Percentiles rank a stretch among this genome's conserved stretches.
Conservation (phyloP, 2,329 filamentous ascomycete genomes). For the Aspergillus sp. region DNA sequence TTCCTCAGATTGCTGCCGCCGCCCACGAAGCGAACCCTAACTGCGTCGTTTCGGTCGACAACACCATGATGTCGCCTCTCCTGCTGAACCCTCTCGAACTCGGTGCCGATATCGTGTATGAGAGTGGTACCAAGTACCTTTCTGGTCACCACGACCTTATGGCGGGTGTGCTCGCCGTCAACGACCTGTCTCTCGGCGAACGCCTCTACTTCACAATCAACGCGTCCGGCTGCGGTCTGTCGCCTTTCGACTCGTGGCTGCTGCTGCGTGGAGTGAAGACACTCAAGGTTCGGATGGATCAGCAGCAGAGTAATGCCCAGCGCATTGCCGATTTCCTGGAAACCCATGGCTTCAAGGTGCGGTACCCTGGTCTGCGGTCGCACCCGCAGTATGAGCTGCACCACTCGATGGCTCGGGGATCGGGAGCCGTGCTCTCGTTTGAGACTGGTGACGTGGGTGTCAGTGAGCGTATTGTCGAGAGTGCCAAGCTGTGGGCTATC, state of each 20-base stretch:
- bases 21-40: conserved; percentile 76
- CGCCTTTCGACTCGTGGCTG: conserved; percentile 94
- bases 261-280: conserved; percentile 96
- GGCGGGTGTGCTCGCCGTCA: conserved; percentile 94
- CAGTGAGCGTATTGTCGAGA: conserved; percentile 92
- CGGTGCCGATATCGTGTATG: conserved; percentile 94
- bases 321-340: conserved; percentile 91
- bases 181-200: conserved; percentile 77
- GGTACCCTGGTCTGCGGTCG: conserved; percentile 89
- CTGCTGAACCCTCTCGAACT: conserved; percentile 91
- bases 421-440: conserved; percentile 92
- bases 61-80: conserved; percentile 98
- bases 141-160: conserved; percentile 98
- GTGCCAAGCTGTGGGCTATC: conserved; percentile 87
- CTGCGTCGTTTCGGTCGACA: conserved; percentile 89
- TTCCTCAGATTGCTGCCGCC: conserved; percentile 73
- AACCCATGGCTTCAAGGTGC: conserved; percentile 85
- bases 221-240: conserved; percentile 87
- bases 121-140: conserved; percentile 96
- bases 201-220: conserved; percentile 98
- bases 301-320: conserved; percentile 91
- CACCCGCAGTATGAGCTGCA: conserved; percentile 97
- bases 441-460: conserved; percentile 85
- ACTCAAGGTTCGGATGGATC: conserved; percentile 95
- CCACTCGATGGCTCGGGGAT: conserved; percentile 90